These are phyloP conservation scores for Trifolium pratense DNA, from an alignment of 306 rosid genomes.

Conservation along the genomic window DNA sequence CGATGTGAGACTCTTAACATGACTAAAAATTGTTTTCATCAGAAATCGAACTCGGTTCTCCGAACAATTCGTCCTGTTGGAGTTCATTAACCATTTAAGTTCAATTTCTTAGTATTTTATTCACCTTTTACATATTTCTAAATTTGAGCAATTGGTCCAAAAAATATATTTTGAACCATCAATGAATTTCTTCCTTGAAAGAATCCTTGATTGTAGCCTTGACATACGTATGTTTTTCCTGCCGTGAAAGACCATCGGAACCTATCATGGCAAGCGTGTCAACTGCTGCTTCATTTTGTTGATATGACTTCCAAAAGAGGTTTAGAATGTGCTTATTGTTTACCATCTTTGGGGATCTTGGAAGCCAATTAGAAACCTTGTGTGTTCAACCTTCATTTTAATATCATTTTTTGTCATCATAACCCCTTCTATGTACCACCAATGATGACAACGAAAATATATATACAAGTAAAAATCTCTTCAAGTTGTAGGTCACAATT, in stretches of 20 bases:
- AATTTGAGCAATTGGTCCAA: background rate
- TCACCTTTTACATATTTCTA: background rate
- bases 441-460: background rate
- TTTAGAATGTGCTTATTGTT: background rate
- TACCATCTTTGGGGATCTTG: background rate
- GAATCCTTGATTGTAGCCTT: slow-evolving; percentile 33
- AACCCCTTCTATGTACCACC: background rate
- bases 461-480: background rate
- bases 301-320: background rate
- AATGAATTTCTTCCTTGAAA: background rate
- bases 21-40: too few relatives aligned
- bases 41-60: too few relatives aligned
- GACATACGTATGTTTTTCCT: background rate
- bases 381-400: slow-evolving; percentile 17
- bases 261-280: slow-evolving; percentile 12
- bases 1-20: too few relatives aligned
- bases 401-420: background rate
- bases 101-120: background rate
- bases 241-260: slow-evolving; percentile 11
- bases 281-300: slow-evolving; percentile 3
- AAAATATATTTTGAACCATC: background rate
- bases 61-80: too few relatives aligned
- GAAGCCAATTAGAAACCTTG: slow-evolving; percentile 2
- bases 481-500: background rate
- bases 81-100: too few relatives aligned